Percentiles rank a stretch among this genome's conserved stretches.
Conservation (phyloP, 1,284 basidiomycete genomes). For the Trichosporon ovoides region DNA sequence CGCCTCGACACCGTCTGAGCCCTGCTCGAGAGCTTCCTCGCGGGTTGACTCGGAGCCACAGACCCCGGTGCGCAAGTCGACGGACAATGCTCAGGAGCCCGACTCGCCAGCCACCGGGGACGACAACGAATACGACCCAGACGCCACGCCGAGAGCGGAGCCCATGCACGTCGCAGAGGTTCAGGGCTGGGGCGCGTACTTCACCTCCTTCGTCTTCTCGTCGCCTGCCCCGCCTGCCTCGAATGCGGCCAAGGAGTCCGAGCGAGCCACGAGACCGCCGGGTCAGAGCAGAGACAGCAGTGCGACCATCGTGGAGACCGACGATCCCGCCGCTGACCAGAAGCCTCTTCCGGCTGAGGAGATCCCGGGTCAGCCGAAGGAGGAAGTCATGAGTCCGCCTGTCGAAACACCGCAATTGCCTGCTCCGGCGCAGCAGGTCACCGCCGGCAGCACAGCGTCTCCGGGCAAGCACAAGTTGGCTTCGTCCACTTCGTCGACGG, state of each 20-base stretch:
- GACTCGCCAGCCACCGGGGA: not conserved
- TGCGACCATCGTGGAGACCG: conserved; percentile 11
- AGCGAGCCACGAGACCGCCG: not conserved
- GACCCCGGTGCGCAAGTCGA: not conserved
- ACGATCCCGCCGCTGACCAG: conserved; percentile 18
- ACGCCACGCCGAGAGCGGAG: conserved; percentile 1
- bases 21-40: not conserved
- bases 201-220: conserved; percentile 29
- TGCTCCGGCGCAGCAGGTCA: not conserved
- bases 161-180: conserved; percentile 3
- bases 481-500: conserved; percentile 22
- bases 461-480: conserved; percentile 8
- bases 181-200: conserved; percentile 32
- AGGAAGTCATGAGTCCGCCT: not conserved
- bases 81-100: not conserved
- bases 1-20: not conserved
- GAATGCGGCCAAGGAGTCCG: not conserved
- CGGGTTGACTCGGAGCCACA: not conserved
- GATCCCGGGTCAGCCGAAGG: not conserved
- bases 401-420: not conserved
- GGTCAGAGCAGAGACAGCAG: not conserved
- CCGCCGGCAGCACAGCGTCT: not conserved
- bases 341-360: conserved; percentile 7
- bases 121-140: not conserved
- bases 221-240: not conserved